Evolutionary conservation across 345 rosid species (phyloP), one percentile per base, ranked within the genome.

Genomic region (sweet orange (Citrus sinensis)): DNA sequence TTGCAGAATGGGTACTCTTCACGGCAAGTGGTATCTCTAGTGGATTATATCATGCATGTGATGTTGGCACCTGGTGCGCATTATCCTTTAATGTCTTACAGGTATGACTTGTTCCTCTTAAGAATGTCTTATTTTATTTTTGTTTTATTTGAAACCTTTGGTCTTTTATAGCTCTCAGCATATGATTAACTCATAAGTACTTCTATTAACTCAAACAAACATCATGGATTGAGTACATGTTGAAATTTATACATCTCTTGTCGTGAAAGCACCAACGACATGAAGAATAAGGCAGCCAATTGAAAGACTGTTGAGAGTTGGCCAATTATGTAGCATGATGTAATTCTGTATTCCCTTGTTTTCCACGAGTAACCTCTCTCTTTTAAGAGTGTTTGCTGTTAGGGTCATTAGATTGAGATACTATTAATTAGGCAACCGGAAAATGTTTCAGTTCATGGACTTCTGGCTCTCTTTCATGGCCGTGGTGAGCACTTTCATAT

Each of bases 391-490:
- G 51, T 11, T 13, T 46, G 16, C 5, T 76, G 32, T 75, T 63
- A 61, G 30, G 8, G 39, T 70, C 63, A 29, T 59, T 80, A 7
- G 24, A 73, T 81, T 80, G 61, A 79, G 56, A 79, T 79, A 37
- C 56, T 81, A 81, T 56, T 82, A 56, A 54, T 17, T 63, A 35
- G 42, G 71, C 78, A 25, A 65, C 39, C 64, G 71, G 77, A 9
- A 82, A 34, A 67, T 81, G 82, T 82, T 86, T 85, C 97, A 96
- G 98, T 96, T 96, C 86, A 88, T 96, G 98, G 99, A 94, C 86
- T 96, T 96, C 78, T 96, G 99, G 99, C 98, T 96, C 75, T 96
- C 99, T 62, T 96, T 96, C 90, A 91, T 96, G 97, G 99, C 97
- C 55, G 95, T 96, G 25, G 90, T 92, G 77, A 92, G 95, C 87